Percentiles rank a stretch among this genome's conserved stretches.
These are phyloP conservation scores for Hanseniaspora gamundiae DNA, from an alignment of 1,139 yeast species.

Conservation along the genomic window DNA sequence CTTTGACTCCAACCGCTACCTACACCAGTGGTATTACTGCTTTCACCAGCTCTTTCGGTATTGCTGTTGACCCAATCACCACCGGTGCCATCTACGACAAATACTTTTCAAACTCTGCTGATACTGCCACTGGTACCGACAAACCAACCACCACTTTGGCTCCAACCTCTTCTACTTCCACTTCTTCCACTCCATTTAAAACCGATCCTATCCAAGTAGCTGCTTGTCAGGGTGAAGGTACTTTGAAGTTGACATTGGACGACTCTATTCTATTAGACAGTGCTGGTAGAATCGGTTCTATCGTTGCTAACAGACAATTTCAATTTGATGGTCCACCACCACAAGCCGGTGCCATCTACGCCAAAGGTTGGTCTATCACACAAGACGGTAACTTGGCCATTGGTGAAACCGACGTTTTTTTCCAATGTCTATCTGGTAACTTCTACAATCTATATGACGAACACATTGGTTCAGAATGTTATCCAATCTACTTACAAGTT, in stretches of 20 bases:
- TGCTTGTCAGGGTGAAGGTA: constrained; percentile 8
- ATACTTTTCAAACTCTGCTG: constrained; percentile 11
- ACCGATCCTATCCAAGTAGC: constrained; percentile 13
- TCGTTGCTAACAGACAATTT: constrained; percentile 70
- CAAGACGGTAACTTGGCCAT: constrained; percentile 55
- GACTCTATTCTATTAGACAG: constrained; percentile 35
- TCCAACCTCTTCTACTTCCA: constrained; percentile 8
- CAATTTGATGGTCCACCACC: constrained; percentile 77
- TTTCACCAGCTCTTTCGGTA: constrained; percentile 37
- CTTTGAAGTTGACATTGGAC: constrained; percentile 7
- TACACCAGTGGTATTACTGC: constrained; percentile 31
- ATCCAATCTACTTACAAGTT: constrained; percentile 47
- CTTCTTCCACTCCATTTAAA: constrained; percentile 9
- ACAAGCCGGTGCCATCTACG: constrained; percentile 71
- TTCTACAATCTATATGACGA: constrained; percentile 77
- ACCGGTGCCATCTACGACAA: constrained; percentile 13
- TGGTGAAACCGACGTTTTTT: constrained; percentile 54
- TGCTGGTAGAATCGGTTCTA: constrained; percentile 56
- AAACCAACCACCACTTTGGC: constrained; percentile 8
- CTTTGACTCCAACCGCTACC: constrained; percentile 27
- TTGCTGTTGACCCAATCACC: constrained; percentile 22
- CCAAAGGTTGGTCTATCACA: constrained; percentile 67
- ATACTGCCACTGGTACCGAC: constrained; percentile 6
- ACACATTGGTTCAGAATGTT: constrained; percentile 54
- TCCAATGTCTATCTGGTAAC: constrained; percentile 68